A percentile compares a stretch with the other conserved stretches of the same genome.
Conservation (phyloP, 192 early-diverging fungal genomes). For the Cetraspora pellucida region DNA sequence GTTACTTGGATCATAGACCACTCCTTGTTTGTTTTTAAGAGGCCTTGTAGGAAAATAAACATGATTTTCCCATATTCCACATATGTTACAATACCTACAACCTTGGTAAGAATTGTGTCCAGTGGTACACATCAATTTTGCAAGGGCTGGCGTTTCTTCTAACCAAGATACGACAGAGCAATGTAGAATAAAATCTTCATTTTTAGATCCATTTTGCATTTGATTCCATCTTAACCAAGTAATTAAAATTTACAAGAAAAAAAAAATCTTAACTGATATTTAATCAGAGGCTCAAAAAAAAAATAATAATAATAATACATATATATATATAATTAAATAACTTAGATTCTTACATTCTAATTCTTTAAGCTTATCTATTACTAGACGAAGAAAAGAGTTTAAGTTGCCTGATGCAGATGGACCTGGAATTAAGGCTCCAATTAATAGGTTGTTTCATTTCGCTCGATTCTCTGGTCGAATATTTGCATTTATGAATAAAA, state of each 20-base stretch:
- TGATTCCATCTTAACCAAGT: neutral
- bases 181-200: neutral
- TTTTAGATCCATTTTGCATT: neutral
- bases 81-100: neutral
- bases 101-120: constrained; percentile 3
- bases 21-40: neutral
- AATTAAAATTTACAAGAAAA: no score
- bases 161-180: neutral
- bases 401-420: neutral
- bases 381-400: neutral
- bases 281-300: neutral
- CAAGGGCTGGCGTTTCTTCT: neutral
- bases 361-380: neutral
- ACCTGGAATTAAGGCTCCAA: neutral
- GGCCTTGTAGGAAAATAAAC: neutral
- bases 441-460: neutral
- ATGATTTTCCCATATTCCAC: neutral
- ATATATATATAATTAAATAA: neutral
- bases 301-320: no score
- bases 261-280: neutral
- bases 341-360: constrained; percentile 7
- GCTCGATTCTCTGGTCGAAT: neutral
- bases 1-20: neutral
- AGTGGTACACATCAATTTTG: neutral
- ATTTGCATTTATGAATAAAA: constrained; percentile 5